These are phyloP conservation scores for Eragrostis curvula DNA, from an alignment of 176 grass and related monocot genomes.

Conservation along the genomic window DNA sequence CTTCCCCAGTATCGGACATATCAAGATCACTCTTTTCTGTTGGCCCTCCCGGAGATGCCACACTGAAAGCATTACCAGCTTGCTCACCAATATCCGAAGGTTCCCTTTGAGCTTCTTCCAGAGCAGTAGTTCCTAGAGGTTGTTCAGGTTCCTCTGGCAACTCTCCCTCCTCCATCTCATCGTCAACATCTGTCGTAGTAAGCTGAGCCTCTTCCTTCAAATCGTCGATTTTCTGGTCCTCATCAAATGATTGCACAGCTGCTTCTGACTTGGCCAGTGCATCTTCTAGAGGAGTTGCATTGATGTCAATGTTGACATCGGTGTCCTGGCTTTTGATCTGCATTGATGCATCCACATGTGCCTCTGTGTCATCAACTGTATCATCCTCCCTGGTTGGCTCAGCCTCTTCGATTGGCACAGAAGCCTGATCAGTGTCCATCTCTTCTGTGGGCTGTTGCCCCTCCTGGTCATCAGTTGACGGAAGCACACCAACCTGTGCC, in stretches of 20 bases:
- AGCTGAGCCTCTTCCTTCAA: slow-evolving; percentile 60
- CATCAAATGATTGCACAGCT: slow-evolving; percentile 43
- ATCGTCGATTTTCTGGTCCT: slow-evolving; percentile 49
- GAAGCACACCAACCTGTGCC: slow-evolving; percentile 41
- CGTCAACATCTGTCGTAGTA: slow-evolving; percentile 60
- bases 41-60: slow-evolving; percentile 37
- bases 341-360: slow-evolving; percentile 37
- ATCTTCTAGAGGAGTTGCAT: slow-evolving; percentile 47
- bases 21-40: slow-evolving; percentile 54
- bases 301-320: slow-evolving; percentile 51
- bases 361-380: slow-evolving; percentile 50
- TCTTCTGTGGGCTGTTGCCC: slow-evolving; percentile 59
- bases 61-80: slow-evolving; percentile 43
- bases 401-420: slow-evolving; percentile 43
- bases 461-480: slow-evolving; percentile 50
- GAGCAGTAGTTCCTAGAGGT: slow-evolving; percentile 47
- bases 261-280: slow-evolving; percentile 44
- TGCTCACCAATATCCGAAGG: slow-evolving; percentile 47
- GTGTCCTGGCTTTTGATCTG: slow-evolving; percentile 56
- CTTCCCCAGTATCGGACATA: slow-evolving; percentile 53
- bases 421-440: slow-evolving; percentile 66
- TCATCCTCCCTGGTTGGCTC: slow-evolving; percentile 64
- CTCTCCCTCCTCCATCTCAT: slow-evolving; percentile 91
- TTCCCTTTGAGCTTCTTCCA: slow-evolving; percentile 40
- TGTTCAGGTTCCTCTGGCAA: slow-evolving; percentile 74